Base-by-base conservation (phyloP, 2,329 filamentous ascomycete species). In the Fusarium ramigenum region DNA sequence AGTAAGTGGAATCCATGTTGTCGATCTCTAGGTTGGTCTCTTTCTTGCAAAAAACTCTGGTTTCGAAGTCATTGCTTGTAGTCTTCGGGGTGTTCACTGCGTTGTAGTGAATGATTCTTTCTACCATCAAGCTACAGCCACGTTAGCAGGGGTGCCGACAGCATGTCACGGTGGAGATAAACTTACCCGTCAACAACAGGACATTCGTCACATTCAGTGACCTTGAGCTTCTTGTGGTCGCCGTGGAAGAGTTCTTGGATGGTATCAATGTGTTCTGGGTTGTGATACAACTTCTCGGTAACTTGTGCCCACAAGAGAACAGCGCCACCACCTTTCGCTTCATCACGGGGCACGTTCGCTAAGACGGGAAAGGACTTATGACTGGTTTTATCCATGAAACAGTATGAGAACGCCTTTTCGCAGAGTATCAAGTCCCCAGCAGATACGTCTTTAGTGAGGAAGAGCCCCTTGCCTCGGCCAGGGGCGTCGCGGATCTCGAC, bases 371-470 rank as follows among this genome's bases (percentile, higher is more conserved):
- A 7, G 74, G 6, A 15, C 9, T 25, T 10, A 6, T 47, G 14
- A 14, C 11, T 18, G 4, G 21, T 28, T 14, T 12, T 77, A 39
- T 60, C 61, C 7, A 66, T 72, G 47, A 79, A 84, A 25, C 69
- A 79, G 74, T 88, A 82, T 1, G 78, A 77, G 72, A 89, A 88
- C 0, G 88, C 87, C 68, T 90, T 90, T 66, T 90, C 88, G 52
- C 87, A 89, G 3, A 90, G 72, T 1, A 90, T 76, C 4, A 89
- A 79, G 7, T 89, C 85, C 0, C 88, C 88, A 0, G 85, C 83
- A 42, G 81, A 80, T 5, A 90, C 85, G 0, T 80, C 73, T 25
- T 80, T 78, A 2, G 83, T 87, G 0, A 85, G 86, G 72, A 89
- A 90, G 0, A 90, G 77, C 0, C 88, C 88, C 5, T 83, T 81